Evolutionary conservation across 73 alveolate species (phyloP).

Genomic region (Tetrahymena malaccensis): DNA sequence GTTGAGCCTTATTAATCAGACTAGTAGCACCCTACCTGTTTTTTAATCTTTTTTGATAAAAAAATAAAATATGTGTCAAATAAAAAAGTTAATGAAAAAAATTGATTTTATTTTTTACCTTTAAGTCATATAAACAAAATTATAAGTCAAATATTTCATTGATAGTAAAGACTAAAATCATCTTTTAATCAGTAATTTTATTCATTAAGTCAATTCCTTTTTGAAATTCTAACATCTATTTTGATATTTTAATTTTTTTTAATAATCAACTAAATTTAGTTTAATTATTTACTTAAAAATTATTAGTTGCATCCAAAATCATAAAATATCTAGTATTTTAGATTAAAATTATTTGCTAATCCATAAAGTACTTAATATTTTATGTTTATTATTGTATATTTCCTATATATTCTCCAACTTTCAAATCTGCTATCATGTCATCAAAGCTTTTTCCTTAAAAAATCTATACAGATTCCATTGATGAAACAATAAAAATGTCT

Average conservation of each 20-base stretch:
- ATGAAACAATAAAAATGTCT: background rate
- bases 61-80: too few relatives aligned
- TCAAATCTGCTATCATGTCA: background rate
- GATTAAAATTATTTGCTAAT: background rate
- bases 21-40: background rate
- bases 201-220: background rate
- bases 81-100: too few relatives aligned
- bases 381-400: background rate
- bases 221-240: background rate
- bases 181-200: background rate
- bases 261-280: background rate
- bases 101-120: background rate
- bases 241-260: background rate
- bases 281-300: background rate
- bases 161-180: background rate
- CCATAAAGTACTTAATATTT: background rate
- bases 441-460: background rate
- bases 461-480: background rate
- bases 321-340: background rate
- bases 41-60: background rate
- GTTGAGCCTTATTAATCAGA: background rate
- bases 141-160: background rate
- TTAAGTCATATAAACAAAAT: background rate
- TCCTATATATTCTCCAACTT: background rate
- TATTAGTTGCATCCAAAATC: background rate